A percentile compares a stretch with the other conserved stretches of the same genome.
phyloP scores from a whole-genome alignment of 768 basidiomycete genomes.

The Cubamyces sp. region DNA sequence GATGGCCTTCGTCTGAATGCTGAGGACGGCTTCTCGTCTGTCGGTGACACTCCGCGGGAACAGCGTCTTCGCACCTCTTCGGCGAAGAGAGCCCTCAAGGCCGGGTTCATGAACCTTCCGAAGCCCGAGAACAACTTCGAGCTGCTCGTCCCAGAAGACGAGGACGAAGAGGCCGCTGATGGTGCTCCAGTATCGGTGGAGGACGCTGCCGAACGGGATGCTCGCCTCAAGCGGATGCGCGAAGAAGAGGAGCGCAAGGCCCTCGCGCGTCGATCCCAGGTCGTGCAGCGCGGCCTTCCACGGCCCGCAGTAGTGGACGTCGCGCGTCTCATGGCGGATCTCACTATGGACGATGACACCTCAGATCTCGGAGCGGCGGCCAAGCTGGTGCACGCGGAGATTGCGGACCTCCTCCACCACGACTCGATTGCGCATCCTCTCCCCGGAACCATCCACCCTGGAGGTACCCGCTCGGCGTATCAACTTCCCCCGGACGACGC shows the following conservation, averaged over 20 bases:
- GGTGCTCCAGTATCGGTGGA: constrained; percentile 59
- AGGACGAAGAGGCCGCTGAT: constrained; percentile 55
- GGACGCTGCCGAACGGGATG: constrained; percentile 93
- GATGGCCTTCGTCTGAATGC: constrained; percentile 92
- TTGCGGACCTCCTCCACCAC: constrained; percentile 79
- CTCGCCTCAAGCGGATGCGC: constrained; percentile 58
- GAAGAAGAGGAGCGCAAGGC: constrained; percentile 81
- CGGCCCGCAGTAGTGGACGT: constrained; percentile 85
- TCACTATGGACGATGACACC: constrained; percentile 54
- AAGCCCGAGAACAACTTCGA: constrained; percentile 98
- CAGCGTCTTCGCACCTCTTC: constrained; percentile 63
- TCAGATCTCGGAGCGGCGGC: constrained; percentile 53
- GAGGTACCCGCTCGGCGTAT: constrained; percentile 70
- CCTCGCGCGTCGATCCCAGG: constrained; percentile 80
- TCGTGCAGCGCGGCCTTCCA: constrained; percentile 82
- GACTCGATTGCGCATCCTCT: constrained; percentile 88
- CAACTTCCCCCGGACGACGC: constrained; percentile 77
- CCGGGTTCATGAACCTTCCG: constrained; percentile 83
- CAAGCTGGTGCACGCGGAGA: constrained; percentile 73
- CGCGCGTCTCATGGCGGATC: constrained; percentile 58
- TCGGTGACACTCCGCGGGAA: constrained; percentile 78
- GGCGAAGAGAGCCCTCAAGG: constrained; percentile 75
- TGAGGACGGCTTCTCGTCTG: constrained; percentile 54
- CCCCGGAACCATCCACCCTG: constrained; percentile 82
- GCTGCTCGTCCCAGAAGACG: constrained; percentile 87